These are phyloP conservation scores for Chrysanthemum seticuspe DNA, from an alignment of 129 eudicot genomes.

Conservation along the genomic window DNA sequence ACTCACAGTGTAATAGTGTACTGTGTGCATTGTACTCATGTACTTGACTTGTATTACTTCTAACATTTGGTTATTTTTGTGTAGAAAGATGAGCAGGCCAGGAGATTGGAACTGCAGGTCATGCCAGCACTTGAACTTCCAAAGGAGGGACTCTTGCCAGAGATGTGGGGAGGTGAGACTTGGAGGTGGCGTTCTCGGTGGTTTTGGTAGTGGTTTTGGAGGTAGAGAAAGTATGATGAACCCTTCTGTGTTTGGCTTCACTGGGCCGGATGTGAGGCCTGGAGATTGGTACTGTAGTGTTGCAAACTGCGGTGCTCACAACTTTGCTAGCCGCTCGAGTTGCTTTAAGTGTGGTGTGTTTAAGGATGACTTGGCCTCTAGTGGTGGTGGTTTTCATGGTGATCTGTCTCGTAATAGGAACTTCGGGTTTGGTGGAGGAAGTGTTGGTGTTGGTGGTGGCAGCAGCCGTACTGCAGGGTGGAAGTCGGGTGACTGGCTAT, in stretches of 20 bases:
- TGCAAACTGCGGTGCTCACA: constrained; percentile 92
- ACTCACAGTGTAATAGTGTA: neutral
- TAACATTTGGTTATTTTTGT: constrained; percentile 6
- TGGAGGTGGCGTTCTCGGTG: constrained; percentile 41
- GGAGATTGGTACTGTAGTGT: constrained; percentile 98
- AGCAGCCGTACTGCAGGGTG: constrained; percentile 88
- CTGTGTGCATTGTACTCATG: neutral
- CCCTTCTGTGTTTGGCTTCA: constrained; percentile 48
- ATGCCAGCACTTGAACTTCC: constrained; percentile 99
- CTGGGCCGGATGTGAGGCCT: constrained; percentile 94
- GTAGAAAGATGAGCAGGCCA: constrained; percentile 83
- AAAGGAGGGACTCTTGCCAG: constrained; percentile 96
- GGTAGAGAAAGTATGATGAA: constrained; percentile 42
- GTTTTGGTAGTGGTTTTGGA: constrained; percentile 34
- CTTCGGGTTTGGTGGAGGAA: constrained; percentile 46
- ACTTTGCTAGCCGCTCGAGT: constrained; percentile 97
- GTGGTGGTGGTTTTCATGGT: constrained; percentile 40
- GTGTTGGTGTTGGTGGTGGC: constrained; percentile 45
- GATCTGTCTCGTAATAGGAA: constrained; percentile 40
- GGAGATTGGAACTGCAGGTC: constrained; percentile 99
- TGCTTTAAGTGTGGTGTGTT: constrained; percentile 97
- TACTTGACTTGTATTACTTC: constrained; percentile 7
- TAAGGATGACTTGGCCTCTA: constrained; percentile 65
- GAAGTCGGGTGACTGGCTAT: constrained; percentile 84
- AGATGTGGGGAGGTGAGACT: constrained; percentile 83